These are phyloP conservation scores for Carex littledalei DNA, from an alignment of 176 grass and related monocot genomes.

Conservation along the genomic window DNA sequence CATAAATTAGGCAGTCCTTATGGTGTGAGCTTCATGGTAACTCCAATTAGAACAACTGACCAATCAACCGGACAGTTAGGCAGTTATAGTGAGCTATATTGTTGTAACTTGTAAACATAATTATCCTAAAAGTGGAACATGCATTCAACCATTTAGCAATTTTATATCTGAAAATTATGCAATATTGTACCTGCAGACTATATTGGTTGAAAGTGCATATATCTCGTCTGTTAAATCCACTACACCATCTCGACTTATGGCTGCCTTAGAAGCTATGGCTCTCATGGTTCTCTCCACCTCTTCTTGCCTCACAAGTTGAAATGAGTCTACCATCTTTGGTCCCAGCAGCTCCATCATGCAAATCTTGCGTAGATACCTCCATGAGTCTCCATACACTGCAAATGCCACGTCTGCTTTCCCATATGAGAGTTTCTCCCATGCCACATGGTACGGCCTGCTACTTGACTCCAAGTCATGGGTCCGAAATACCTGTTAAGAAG, in stretches of 20 bases:
- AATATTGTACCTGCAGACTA: constrained; percentile 3
- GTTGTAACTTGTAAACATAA: neutral
- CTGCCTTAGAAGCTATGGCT: neutral
- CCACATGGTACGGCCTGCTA: neutral
- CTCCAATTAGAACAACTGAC: neutral
- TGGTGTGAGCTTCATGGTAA: neutral
- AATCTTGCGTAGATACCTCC: constrained; percentile 24
- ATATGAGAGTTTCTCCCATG: constrained; percentile 11
- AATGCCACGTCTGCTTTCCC: neutral
- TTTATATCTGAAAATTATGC: neutral
- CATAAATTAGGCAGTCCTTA: neutral
- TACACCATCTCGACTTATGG: neutral
- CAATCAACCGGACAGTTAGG: neutral
- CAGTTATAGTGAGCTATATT: neutral
- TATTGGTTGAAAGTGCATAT: constrained; percentile 3
- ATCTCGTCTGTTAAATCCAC: constrained; percentile 11
- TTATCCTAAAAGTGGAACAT: neutral
- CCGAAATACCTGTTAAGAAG: neutral
- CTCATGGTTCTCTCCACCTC: constrained; percentile 6
- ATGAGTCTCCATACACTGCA: neutral
- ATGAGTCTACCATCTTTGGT: constrained; percentile 5
- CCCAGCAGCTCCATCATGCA: neutral
- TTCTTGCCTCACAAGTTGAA: neutral
- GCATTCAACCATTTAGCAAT: neutral
- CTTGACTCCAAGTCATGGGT: neutral